phyloP scores from a whole-genome alignment of 768 basidiomycete species.

The Boletales sp. region DNA sequence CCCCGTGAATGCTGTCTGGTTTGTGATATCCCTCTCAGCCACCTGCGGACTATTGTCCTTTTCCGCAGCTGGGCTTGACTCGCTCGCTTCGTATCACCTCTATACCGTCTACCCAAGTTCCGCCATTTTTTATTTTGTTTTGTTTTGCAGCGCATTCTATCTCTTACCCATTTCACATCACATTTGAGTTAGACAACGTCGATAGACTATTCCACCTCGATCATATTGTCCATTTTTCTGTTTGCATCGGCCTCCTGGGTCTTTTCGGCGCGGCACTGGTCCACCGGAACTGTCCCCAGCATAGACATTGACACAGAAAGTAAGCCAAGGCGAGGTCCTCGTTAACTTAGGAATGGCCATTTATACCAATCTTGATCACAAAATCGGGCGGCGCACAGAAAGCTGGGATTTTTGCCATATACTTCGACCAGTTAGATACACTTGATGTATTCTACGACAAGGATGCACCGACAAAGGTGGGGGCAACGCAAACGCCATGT shows the following conservation, averaged over 20 bases:
- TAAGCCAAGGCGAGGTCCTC: not conserved
- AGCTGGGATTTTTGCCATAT: not conserved
- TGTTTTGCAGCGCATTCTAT: slow-evolving; percentile 18
- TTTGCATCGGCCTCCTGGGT: slow-evolving; percentile 32
- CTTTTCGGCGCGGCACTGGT: slow-evolving; percentile 34
- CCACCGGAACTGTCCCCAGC: slow-evolving; percentile 33
- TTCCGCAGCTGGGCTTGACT: slow-evolving; percentile 31
- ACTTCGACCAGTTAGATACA: not conserved
- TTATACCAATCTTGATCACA: not conserved
- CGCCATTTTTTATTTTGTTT: not conserved
- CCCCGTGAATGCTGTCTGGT: slow-evolving; percentile 41
- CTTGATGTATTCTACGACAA: slow-evolving; percentile 58
- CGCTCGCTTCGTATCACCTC: slow-evolving; percentile 30
- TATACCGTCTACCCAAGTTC: not conserved
- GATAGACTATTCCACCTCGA: slow-evolving; percentile 25
- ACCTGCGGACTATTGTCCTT: slow-evolving; percentile 32
- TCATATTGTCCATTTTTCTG: slow-evolving; percentile 30
- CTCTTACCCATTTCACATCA: not conserved
- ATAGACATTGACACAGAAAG: slow-evolving; percentile 8
- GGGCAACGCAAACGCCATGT: slow-evolving; percentile 76
- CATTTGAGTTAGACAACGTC: not conserved
- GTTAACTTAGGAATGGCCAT: too few species aligned
- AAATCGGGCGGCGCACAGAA: not conserved
- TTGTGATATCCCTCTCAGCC: slow-evolving; percentile 32
- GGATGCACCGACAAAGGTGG: slow-evolving; percentile 85